phyloP scores from a whole-genome alignment of 306 rosid species.

The Vigna trinervia region DNA sequence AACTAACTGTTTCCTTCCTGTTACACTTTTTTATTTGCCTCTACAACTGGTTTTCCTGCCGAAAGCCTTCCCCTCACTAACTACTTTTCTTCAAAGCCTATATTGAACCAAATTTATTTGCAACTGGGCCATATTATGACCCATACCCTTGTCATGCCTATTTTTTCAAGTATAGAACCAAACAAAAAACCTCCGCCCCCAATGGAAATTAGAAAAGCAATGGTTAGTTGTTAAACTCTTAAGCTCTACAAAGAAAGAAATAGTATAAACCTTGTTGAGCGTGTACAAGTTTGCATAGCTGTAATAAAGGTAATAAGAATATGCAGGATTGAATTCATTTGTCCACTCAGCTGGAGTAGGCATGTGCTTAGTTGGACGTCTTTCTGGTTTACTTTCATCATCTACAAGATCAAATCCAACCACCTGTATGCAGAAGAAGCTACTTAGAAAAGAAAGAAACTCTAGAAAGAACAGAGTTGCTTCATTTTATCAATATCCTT shows the following conservation, averaged over 20 bases:
- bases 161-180: not conserved
- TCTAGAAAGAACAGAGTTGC: conserved; percentile 13
- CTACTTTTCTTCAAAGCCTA: not conserved
- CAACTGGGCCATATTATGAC: not conserved
- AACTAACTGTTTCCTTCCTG: not conserved
- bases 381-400: conserved; percentile 93
- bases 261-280: conserved; percentile 71
- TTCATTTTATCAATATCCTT: conserved; percentile 14
- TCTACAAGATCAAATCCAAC: conserved; percentile 90
- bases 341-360: conserved; percentile 87
- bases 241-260: conserved; percentile 28
- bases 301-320: conserved; percentile 78
- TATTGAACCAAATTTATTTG: not conserved
- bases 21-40: not conserved
- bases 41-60: not conserved
- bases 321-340: conserved; percentile 86
- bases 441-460: conserved; percentile 13
- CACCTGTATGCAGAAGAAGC: conserved; percentile 57
- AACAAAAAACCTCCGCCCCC: not conserved
- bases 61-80: not conserved
- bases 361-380: conserved; percentile 96
- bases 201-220: not conserved
- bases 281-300: conserved; percentile 81
- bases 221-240: conserved; percentile 7
- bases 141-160: not conserved